Evolutionary conservation across 2,329 filamentous ascomycete species (phyloP).

Genomic region (Monilinia polystroma): DNA sequence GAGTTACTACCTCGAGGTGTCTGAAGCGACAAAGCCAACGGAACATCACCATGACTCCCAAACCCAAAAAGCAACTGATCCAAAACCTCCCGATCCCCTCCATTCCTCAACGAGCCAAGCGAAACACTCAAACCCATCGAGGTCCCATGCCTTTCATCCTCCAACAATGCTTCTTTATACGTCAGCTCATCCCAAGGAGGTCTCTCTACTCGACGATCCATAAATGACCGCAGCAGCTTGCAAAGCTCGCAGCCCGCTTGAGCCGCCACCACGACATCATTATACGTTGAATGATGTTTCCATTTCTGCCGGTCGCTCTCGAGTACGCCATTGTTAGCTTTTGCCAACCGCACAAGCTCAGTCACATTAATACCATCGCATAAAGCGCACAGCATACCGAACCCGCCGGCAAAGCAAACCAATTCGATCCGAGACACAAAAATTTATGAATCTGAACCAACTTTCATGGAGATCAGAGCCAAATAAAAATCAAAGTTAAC

Average conservation of each 20-base stretch:
- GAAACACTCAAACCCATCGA: not conserved
- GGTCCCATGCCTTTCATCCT: not conserved
- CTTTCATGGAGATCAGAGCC: not conserved
- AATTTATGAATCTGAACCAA: not conserved
- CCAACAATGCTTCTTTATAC: not conserved
- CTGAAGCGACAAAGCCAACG: not conserved
- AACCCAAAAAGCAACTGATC: not conserved
- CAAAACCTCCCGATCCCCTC: not conserved
- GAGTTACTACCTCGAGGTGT: not conserved
- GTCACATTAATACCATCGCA: slow-evolving; percentile 6
- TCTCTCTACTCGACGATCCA: not conserved
- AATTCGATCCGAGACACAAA: not conserved
- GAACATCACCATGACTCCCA: not conserved
- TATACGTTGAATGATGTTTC: not conserved
- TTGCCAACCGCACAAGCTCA: not conserved
- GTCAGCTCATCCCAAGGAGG: not conserved
- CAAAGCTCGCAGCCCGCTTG: not conserved
- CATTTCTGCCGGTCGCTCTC: not conserved
- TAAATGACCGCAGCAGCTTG: not conserved
- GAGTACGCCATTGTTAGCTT: not conserved
- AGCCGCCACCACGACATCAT: not conserved
- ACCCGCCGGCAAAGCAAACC: not conserved
- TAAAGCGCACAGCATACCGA: slow-evolving; percentile 10
- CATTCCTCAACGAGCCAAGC: not conserved
- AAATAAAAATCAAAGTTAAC: not conserved